A percentile compares a stretch with the other conserved stretches of the same genome.
Conservation (phyloP, 2,329 filamentous ascomycete genomes). For the Beauveria bassiana region DNA sequence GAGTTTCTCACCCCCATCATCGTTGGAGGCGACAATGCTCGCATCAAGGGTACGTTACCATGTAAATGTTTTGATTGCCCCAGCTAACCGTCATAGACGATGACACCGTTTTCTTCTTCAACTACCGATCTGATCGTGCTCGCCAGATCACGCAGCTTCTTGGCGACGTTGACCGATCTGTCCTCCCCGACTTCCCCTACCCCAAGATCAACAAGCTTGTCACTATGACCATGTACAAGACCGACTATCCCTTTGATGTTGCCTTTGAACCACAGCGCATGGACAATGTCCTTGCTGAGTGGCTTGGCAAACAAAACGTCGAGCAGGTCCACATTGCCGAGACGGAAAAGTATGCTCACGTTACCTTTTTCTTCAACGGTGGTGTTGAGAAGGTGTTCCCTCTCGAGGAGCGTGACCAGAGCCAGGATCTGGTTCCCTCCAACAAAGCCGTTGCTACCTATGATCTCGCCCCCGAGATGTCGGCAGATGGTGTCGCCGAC, state of each 20-base stretch:
- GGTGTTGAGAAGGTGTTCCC: slow-evolving; percentile 95
- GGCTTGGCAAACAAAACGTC: slow-evolving; percentile 79
- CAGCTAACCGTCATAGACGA: slow-evolving; percentile 48
- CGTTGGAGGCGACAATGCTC: slow-evolving; percentile 74
- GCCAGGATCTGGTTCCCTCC: slow-evolving; percentile 69
- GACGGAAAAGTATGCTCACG: slow-evolving; percentile 99
- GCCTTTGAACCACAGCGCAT: slow-evolving; percentile 93
- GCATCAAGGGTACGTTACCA: slow-evolving; percentile 63
- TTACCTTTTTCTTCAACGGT: slow-evolving; percentile 99
- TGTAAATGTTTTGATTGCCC: not conserved
- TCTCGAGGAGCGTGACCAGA: slow-evolving; percentile 82
- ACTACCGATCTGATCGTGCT: slow-evolving; percentile 97
- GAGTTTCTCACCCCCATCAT: slow-evolving; percentile 99
- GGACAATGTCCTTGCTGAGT: slow-evolving; percentile 97
- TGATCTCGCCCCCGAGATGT: slow-evolving; percentile 93
- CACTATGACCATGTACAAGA: slow-evolving; percentile 99
- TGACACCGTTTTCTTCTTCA: slow-evolving; percentile 99
- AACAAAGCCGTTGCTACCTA: slow-evolving; percentile 90
- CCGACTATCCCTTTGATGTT: slow-evolving; percentile 82
- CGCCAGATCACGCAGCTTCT: slow-evolving; percentile 93
- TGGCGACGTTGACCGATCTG: slow-evolving; percentile 85
- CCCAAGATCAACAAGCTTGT: slow-evolving; percentile 78
- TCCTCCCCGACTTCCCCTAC: slow-evolving; percentile 84
- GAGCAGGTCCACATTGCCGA: slow-evolving; percentile 96
- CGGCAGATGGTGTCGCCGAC: slow-evolving; percentile 78